These are phyloP conservation scores for Aspergillus intermedius DNA, from an alignment of 2,329 filamentous ascomycete species.

Conservation along the genomic window DNA sequence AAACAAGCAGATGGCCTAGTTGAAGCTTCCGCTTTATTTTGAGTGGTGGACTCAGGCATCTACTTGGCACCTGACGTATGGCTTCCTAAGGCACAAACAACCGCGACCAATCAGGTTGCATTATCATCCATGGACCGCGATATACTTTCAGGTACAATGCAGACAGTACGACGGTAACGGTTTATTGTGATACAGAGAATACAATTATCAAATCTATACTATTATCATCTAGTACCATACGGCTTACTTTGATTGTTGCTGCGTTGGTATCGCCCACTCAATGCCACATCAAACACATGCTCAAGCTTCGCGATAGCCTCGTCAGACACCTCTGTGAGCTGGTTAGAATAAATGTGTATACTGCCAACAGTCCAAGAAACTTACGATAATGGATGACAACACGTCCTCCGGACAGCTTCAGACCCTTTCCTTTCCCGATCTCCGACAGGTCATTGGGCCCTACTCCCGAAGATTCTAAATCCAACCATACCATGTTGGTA, in stretches of 20 bases:
- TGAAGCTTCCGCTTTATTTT: conserved; percentile 17
- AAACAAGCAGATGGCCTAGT: conserved; percentile 24
- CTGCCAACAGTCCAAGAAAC: conserved; percentile 9
- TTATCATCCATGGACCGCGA: conserved; percentile 7
- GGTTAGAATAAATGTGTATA: conserved; percentile 16
- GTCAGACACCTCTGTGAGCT: conserved; percentile 53
- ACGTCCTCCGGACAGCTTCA: conserved; percentile 52
- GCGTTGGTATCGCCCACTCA: conserved; percentile 27
- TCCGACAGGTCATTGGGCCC: conserved; percentile 48
- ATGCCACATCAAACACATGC: conserved; percentile 45
- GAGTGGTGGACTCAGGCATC: conserved; percentile 21
- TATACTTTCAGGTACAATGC: not conserved
- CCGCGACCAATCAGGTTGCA: conserved; percentile 9
- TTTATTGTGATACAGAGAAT: not conserved
- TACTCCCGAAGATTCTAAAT: conserved; percentile 58
- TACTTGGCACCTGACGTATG: conserved; percentile 18
- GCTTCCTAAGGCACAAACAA: conserved; percentile 18
- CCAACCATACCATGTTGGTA: conserved; percentile 90
- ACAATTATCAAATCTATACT: not conserved
- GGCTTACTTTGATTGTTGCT: conserved; percentile 26
- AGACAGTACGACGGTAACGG: too few species aligned
- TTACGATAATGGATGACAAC: conserved; percentile 62
- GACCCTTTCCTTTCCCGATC: conserved; percentile 51
- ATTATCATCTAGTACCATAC: conserved; percentile 25
- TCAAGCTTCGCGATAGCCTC: conserved; percentile 55